Base-by-base conservation (phyloP, 2,329 filamentous ascomycete genomes). In the Penicillium sclerotiorum region DNA sequence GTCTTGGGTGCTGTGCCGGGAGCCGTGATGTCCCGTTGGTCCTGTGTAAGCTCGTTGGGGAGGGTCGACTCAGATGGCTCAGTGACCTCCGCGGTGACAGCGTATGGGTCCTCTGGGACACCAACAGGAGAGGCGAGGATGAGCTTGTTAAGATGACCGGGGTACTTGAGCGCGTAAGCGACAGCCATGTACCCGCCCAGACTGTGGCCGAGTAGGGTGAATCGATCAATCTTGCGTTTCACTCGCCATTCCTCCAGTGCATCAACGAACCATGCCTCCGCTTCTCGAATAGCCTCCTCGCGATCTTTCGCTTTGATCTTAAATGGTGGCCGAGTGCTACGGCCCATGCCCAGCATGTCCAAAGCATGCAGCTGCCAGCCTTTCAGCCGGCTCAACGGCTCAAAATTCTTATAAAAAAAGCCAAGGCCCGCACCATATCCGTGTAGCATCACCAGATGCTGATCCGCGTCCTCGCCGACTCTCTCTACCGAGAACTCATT, bases 371-470 rank as follows among this genome's bases (percentile, higher is more conserved):
- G 75, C 64, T 90, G 92, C 85, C 94, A 95, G 22, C 92, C 91
- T 22, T 81, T 78, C 1, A 85, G 75, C 15, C 92, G 85, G 38
- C 87, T 92, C 27, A 99, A 75, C 5, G 87, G 85, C 71, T 99
- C 94, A 53, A 95, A 96, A 69, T 99, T 99, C 74, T 94, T 93
- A 79, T 96, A 99, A 79, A 95, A 99, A 74, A 99, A 97, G 18
- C 93, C 94, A 1, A 99, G 80, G 0, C 94, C 94, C 2, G 94
- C 94, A 39, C 94, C 94, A 70, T 99, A 99, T 53, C 94, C 94
- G 68, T 99, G 94, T 4, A 99, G 77, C 84, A 99, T 95, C 37
- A 99, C 93, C 13, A 99, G 78, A 36, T 90, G 94, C 65, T 97
- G 87, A 39, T 95, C 87, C 0, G 84, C 82, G 4, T 86, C 73